Evolutionary conservation across 176 grass and related monocot genomes (phyloP).

Genomic region (Avena insularis): DNA sequence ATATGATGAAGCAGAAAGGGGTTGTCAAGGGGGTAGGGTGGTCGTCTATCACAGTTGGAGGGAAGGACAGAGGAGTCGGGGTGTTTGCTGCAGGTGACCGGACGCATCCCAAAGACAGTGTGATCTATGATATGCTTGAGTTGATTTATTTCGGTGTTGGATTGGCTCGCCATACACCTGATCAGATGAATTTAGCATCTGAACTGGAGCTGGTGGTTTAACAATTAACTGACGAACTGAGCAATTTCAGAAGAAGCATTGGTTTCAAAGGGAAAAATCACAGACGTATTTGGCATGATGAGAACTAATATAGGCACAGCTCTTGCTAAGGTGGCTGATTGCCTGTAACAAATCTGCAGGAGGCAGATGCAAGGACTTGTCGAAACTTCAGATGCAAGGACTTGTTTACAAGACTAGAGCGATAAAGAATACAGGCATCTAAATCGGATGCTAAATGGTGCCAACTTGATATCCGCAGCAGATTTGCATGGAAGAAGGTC

Average conservation of each 20-base stretch:
- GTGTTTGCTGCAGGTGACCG: slow-evolving; percentile 59
- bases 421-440: not conserved
- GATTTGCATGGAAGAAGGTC: not conserved
- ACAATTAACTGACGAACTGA: slow-evolving; percentile 24
- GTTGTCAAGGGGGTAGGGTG: slow-evolving; percentile 63
- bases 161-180: slow-evolving; percentile 15
- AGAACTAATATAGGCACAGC: not conserved
- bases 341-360: not conserved
- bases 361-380: not conserved
- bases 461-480: not conserved
- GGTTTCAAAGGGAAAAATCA: not conserved
- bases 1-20: slow-evolving; percentile 56
- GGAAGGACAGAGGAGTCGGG: slow-evolving; percentile 35
- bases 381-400: not conserved
- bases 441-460: not conserved
- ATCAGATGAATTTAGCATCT: slow-evolving; percentile 35
- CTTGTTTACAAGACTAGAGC: not conserved
- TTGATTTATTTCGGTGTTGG: slow-evolving; percentile 44
- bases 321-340: not conserved
- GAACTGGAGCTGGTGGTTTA: slow-evolving; percentile 29
- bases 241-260: not conserved
- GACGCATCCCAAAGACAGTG: slow-evolving; percentile 44
- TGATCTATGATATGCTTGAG: slow-evolving; percentile 50
- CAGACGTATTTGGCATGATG: slow-evolving; percentile 10
- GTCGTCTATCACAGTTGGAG: slow-evolving; percentile 65